Evolutionary conservation across 2,329 filamentous ascomycete genomes (phyloP).

Genomic region (Plectosphaerella cucumerina): DNA sequence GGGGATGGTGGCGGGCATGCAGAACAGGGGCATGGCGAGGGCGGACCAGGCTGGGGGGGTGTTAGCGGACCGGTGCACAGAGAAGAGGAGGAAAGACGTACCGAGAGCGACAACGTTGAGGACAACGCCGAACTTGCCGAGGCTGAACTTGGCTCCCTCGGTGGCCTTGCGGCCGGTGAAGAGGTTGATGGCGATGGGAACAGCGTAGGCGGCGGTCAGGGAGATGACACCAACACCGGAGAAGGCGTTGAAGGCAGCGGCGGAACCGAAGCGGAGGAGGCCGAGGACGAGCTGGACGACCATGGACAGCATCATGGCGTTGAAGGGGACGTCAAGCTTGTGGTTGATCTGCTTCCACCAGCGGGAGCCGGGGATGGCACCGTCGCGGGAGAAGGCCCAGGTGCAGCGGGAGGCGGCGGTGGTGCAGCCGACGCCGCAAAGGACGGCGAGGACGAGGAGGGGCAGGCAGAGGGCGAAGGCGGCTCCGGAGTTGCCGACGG

Average conservation of each 20-base stretch:
- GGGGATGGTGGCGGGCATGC: constrained; percentile 63
- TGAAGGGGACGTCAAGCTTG: constrained; percentile 61
- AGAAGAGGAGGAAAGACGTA: constrained; percentile 31
- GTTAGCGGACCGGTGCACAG: constrained; percentile 19
- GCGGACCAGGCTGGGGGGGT: constrained; percentile 54
- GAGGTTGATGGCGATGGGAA: constrained; percentile 62
- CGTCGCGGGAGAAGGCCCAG: constrained; percentile 68
- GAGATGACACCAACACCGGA: constrained; percentile 67
- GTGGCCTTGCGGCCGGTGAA: constrained; percentile 57
- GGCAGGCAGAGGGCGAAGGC: constrained; percentile 61
- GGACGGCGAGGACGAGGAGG: constrained; percentile 60
- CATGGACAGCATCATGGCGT: constrained; percentile 71
- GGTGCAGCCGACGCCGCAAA: constrained; percentile 67
- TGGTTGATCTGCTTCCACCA: constrained; percentile 59
- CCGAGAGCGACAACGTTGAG: constrained; percentile 62
- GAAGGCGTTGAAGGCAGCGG: constrained; percentile 69
- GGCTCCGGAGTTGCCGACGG: constrained; percentile 56
- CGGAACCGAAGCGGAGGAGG: constrained; percentile 65
- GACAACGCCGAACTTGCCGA: constrained; percentile 56
- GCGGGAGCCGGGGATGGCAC: constrained; percentile 60
- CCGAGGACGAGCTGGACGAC: constrained; percentile 59
- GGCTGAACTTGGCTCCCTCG: constrained; percentile 51
- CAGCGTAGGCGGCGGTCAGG: constrained; percentile 64
- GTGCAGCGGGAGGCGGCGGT: constrained; percentile 64
- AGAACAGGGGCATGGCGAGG: constrained; percentile 69